phyloP scores from a whole-genome alignment of 495 filamentous ascomycete species.

The Penicillium odoratum region DNA sequence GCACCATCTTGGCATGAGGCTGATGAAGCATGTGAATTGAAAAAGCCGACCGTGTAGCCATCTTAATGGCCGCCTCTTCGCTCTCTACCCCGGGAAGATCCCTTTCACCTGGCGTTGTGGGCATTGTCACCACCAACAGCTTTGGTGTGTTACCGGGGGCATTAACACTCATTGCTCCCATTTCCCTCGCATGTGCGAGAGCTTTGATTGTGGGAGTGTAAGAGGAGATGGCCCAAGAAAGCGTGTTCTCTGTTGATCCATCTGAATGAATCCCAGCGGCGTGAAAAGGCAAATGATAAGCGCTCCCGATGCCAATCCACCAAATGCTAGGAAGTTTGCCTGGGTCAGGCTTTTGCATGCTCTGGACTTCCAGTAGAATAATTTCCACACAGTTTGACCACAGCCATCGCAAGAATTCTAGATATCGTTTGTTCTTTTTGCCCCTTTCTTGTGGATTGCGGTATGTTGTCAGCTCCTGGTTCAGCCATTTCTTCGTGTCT shows the following conservation, averaged over 20 bases:
- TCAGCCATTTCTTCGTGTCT: no score
- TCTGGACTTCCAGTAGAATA: not conserved
- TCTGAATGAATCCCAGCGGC: constrained; percentile 12
- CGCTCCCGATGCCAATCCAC: constrained; percentile 26
- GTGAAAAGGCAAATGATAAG: constrained; percentile 25
- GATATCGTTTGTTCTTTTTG: not conserved
- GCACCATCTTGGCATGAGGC: no score
- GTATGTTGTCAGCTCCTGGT: no score
- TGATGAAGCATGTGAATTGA: not conserved
- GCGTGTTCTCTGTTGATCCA: not conserved
- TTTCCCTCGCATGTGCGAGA: not conserved
- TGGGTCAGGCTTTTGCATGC: no score
- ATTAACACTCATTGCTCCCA: no score
- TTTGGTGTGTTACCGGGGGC: not conserved
- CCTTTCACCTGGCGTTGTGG: not conserved
- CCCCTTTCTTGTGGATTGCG: no score
- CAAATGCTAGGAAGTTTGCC: constrained; percentile 10
- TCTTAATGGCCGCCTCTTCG: no score
- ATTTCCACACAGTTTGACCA: no score
- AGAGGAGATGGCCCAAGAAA: not conserved
- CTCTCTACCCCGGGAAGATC: not conserved
- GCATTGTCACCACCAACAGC: not conserved
- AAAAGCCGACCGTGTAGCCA: constrained; percentile 2
- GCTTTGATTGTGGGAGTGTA: not conserved
- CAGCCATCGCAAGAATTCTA: no score